Evolutionary conservation across 805 yeast species (phyloP), one percentile per base, ranked within the genome.

Genomic region (Nakazawaea wickerhamii): DNA sequence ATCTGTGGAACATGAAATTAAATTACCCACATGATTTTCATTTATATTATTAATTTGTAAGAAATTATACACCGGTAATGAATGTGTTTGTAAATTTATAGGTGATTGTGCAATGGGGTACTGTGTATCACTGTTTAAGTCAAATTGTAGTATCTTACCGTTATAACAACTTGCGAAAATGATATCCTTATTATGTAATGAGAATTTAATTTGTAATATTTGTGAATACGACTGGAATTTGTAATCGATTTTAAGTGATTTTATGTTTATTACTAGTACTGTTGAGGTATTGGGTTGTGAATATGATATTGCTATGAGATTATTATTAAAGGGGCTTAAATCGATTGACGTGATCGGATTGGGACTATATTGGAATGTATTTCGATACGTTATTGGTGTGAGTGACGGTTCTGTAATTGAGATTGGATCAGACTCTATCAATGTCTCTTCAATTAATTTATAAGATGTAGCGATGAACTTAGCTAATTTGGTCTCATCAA

Each of bases 71-170:
- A 44, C 26, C 4, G 47, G 47, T 32, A 40, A 42, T 3, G 47
- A 36, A 40, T 44, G 47, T 2, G 46, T 38, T 14, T 43, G 31
- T 4, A 30, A 15, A n/a, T 36, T 30, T 21, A 40, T 30, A 5
- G 44, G 41, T 4, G 43, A 28, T 26, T 40, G 39, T 2, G 37
- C 21, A 9, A 40, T 22, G n/a, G 47, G 42, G 13, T 14, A 18
- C 15, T 32, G 26, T 4, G 42, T 35, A 10, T 14, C 26, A 1
- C 42, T 26, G 4, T n/a, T 30, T n/a, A 67, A 47, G 41, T 68
- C 71, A 71, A 70, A 69, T 30, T 65, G 55, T 9, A 60, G 64
- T 2, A 69, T 43, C 26, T 55, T 58, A 0, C 75, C 75, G 46
- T 62, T 61, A 4, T 48, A 47, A 23, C 65, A 51, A 0, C 72